Conservation (phyloP, 106 monocot genomes). For the Iris macrosiphon region DNA sequence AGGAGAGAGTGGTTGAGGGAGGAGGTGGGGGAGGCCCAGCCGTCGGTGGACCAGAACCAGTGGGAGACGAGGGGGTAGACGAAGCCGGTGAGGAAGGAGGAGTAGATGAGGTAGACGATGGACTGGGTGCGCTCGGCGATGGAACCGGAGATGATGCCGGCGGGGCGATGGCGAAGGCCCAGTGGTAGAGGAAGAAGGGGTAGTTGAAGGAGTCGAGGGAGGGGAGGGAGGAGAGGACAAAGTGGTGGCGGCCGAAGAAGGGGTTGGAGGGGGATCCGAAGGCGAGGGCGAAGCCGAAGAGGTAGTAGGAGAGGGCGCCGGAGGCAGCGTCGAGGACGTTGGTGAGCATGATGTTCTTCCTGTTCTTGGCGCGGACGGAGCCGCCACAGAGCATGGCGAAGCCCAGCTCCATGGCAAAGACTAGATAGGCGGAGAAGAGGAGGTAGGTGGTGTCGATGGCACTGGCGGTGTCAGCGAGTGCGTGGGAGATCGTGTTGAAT, state of each 20-base stretch:
- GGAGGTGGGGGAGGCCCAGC: neutral
- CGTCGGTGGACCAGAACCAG: neutral
- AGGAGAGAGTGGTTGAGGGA: neutral
- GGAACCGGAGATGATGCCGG: no score
- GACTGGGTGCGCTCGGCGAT: slow-evolving; percentile 25
- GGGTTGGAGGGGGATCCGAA: slow-evolving; percentile 26
- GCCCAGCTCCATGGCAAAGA: slow-evolving; percentile 85
- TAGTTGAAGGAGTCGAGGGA: slow-evolving; percentile 29
- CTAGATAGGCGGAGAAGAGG: slow-evolving; percentile 83
- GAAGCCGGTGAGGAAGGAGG: neutral
- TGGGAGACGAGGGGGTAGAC: slow-evolving; percentile 1
- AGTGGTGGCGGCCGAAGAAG: slow-evolving; percentile 31
- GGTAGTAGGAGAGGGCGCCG: slow-evolving; percentile 13
- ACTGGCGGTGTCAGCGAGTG: neutral
- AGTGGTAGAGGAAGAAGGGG: slow-evolving; percentile 48
- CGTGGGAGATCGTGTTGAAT: neutral
- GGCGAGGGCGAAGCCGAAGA: slow-evolving; percentile 15
- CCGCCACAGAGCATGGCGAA: slow-evolving; percentile 92
- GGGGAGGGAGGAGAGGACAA: neutral
- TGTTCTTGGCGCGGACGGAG: slow-evolving; percentile 80
- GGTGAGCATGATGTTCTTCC: slow-evolving; percentile 40
- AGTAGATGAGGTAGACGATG: neutral
- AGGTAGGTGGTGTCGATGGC: slow-evolving; percentile 37
- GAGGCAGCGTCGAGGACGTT: slow-evolving; percentile 11
- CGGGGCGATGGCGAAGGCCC: slow-evolving; percentile 62